Conservation (phyloP, 805 yeast genomes). For the Wickerhamiella nectarea region DNA sequence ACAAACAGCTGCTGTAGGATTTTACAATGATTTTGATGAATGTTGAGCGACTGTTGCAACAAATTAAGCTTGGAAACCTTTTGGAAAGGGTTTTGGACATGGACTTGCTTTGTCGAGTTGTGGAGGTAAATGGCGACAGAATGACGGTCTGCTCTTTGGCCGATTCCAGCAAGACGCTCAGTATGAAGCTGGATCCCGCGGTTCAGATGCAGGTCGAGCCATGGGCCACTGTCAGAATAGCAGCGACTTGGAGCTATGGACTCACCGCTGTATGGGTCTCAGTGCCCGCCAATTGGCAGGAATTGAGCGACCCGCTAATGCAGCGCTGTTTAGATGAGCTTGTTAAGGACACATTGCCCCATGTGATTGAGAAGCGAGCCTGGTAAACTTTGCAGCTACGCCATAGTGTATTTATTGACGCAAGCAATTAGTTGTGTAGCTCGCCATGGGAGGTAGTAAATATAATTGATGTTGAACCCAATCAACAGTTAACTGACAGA, state of each 20-base stretch:
- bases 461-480: too few relatives aligned
- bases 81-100: not conserved
- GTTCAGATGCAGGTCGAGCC: not conserved
- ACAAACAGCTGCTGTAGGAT: not conserved
- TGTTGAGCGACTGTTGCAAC: not conserved
- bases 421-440: too few relatives aligned
- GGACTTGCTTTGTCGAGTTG: not conserved
- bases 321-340: not conserved
- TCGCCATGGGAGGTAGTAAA: too few relatives aligned
- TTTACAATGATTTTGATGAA: not conserved
- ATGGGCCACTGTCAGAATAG: not conserved
- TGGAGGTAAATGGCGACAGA: not conserved
- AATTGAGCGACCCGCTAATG: not conserved
- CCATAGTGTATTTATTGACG: too few relatives aligned
- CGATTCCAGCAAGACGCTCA: not conserved
- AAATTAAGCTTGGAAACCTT: not conserved
- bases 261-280: not conserved
- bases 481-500: too few relatives aligned
- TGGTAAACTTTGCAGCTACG: too few relatives aligned
- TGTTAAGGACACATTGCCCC: not conserved
- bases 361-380: not conserved
- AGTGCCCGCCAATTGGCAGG: not conserved
- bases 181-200: not conserved
- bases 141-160: not conserved
- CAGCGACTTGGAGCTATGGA: not conserved